Evolutionary conservation across 2,329 filamentous ascomycete genomes (phyloP).

Genomic region (Pseudodiploospora longispora): DNA sequence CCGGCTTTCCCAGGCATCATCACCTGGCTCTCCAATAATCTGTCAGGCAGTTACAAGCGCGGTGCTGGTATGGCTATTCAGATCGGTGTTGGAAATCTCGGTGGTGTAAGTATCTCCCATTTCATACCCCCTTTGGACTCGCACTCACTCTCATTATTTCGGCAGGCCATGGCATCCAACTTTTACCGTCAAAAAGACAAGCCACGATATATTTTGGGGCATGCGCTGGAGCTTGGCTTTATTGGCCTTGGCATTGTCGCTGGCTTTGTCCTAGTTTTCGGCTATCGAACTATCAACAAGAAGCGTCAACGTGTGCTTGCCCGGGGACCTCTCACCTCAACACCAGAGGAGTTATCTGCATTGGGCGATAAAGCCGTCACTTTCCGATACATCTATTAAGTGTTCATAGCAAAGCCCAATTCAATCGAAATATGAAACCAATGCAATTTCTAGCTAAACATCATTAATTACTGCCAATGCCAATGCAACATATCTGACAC

Average conservation of each 20-base stretch:
- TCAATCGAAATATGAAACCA: not conserved
- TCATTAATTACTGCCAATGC: conserved; percentile 4
- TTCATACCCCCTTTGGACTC: not conserved
- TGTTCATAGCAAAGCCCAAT: not conserved
- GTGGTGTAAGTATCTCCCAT: conserved; percentile 29
- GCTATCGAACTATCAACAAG: conserved; percentile 52
- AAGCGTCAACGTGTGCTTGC: conserved; percentile 41
- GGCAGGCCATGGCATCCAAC: conserved; percentile 60
- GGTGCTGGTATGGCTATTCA: conserved; percentile 57
- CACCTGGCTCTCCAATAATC: conserved; percentile 71
- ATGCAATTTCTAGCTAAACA: not conserved
- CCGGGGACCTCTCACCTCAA: conserved; percentile 32
- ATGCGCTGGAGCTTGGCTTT: conserved; percentile 43
- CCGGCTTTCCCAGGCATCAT: conserved; percentile 73
- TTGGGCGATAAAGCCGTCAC: conserved; percentile 54
- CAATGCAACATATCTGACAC: conserved; percentile 2
- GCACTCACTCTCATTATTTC: not conserved
- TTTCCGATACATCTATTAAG: conserved; percentile 51
- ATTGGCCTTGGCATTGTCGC: conserved; percentile 38
- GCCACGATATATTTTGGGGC: conserved; percentile 42
- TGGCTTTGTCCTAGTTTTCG: conserved; percentile 33
- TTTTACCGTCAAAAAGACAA: conserved; percentile 52
- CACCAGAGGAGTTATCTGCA: conserved; percentile 43
- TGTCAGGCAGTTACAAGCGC: conserved; percentile 58
- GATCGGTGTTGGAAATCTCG: conserved; percentile 53